Base-by-base conservation (phyloP, 305 asterid species). In the Ajuga reptans region DNA sequence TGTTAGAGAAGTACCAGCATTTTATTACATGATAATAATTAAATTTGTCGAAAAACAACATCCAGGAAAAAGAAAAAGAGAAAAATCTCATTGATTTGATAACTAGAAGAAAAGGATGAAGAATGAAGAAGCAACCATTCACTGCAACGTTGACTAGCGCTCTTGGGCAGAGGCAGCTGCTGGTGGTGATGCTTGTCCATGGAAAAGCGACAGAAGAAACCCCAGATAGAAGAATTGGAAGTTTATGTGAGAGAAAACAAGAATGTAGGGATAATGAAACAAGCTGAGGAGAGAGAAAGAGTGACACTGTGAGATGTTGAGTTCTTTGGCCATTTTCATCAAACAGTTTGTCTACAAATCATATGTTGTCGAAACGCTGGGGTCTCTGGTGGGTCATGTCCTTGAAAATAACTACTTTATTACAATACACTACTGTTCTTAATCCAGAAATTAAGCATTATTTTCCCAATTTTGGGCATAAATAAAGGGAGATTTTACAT, bases 151-250 rank as follows among this genome's bases (percentile, higher is more conserved):
- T 84, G 96, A 64, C 84, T 74, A 0, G 88, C 79, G 59, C 82
- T 76, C 77, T 87, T 88, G 36, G 86, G 69, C 62, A 79, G 68
- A 47, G 90, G 85, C 81, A 79, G 75, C 71, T 75, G 80, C 65
- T 78, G 90, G 68, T 69, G 84, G 47, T 76, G 86, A 73, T 79
- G 90, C 78, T 80, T 86, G 74, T 79, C 91, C 96, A 91, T 89
- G 80, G 84, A 68, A 71, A 60, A 42, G 56, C 49, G 39, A 68
- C 34, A 12, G 29, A 11, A 36, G 68, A 55, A 53, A 76, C 52
- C 31, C 51, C 34, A 72, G 78, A 60, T 21, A 17, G 45, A 72
- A 33, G 68, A 79, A 27, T 10, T 43, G 73, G 29, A 70, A 72
- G 67, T 64, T 64, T n/a, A 37, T 64, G 74, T 27, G 82, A 78